A percentile compares a stretch with the other conserved stretches of the same genome.
Evolutionary conservation across 148 eudicot genomes (phyloP).

Genomic region (Hydrangea macrophylla): DNA sequence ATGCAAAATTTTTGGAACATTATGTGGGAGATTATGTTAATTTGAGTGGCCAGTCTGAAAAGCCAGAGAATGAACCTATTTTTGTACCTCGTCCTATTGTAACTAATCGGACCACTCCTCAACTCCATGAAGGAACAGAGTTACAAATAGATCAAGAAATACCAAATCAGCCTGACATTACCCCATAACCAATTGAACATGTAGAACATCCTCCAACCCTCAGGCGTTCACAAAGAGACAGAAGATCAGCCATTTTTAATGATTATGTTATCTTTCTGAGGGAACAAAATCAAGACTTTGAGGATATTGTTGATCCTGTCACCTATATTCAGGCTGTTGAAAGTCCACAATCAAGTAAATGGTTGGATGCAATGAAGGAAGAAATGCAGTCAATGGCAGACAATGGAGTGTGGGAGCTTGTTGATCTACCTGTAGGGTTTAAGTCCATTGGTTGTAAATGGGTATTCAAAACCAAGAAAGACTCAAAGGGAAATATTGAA

Average conservation of each 20-base stretch:
- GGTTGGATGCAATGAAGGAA: neutral
- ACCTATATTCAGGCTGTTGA: too few species aligned
- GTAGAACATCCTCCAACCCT: neutral
- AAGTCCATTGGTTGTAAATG: neutral
- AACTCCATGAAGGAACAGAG: too few species aligned
- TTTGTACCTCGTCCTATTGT: too few species aligned
- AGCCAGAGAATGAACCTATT: too few species aligned
- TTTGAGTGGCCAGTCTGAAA: too few species aligned
- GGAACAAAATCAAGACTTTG: neutral
- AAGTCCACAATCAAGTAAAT: neutral
- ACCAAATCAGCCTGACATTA: too few species aligned
- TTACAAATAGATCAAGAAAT: too few species aligned
- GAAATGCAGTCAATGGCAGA: neutral
- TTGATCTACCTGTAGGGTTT: too few species aligned
- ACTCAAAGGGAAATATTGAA: neutral
- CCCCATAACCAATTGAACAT: neutral
- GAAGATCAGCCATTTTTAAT: neutral
- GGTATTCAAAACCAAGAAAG: neutral
- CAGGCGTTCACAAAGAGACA: neutral
- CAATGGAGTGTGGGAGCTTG: neutral
- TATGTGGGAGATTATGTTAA: too few species aligned
- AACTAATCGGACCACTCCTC: too few species aligned
- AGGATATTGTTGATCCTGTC: too few species aligned
- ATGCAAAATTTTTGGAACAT: too few species aligned
- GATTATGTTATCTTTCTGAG: neutral